A percentile compares a stretch with the other conserved stretches of the same genome.
These are phyloP conservation scores for Nepenthes alata DNA, from an alignment of 179 eudicot species.

Conservation along the genomic window DNA sequence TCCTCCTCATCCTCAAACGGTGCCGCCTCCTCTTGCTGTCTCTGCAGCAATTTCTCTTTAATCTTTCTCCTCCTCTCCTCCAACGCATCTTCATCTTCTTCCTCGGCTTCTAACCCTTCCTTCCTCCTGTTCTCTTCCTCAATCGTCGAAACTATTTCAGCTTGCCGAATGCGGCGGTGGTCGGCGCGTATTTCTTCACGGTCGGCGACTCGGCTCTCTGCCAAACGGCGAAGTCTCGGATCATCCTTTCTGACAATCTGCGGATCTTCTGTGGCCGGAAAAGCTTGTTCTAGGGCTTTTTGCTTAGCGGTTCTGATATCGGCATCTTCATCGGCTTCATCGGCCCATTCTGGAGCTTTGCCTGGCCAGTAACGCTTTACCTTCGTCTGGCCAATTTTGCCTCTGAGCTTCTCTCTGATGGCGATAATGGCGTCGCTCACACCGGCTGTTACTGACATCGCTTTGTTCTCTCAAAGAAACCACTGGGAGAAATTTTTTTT, in stretches of 20 bases:
- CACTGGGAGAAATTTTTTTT: neutral
- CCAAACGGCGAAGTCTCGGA: constrained; percentile 81
- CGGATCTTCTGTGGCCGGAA: constrained; percentile 29
- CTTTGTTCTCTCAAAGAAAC: neutral
- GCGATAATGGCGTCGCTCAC: constrained; percentile 77
- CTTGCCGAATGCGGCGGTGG: constrained; percentile 78
- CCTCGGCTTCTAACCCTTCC: constrained; percentile 50
- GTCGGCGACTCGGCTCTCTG: constrained; percentile 50
- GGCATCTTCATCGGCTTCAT: constrained; percentile 61
- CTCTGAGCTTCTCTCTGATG: constrained; percentile 81
- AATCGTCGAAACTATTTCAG: constrained; percentile 65
- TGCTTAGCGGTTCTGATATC: constrained; percentile 48
- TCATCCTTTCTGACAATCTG: constrained; percentile 31
- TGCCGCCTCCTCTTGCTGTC: constrained; percentile 56
- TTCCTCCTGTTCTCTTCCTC: constrained; percentile 54
- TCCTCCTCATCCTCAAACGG: constrained; percentile 55
- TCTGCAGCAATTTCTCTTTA: constrained; percentile 45
- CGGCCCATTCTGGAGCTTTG: constrained; percentile 93
- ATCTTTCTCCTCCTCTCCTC: constrained; percentile 77
- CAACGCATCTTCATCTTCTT: constrained; percentile 76
- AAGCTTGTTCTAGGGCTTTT: constrained; percentile 52
- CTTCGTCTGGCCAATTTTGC: constrained; percentile 80
- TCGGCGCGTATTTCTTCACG: constrained; percentile 72
- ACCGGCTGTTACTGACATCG: constrained; percentile 93
- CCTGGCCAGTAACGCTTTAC: constrained; percentile 99